Evolutionary conservation across 1,284 basidiomycete genomes (phyloP), one percentile per base, ranked within the genome.

Genomic region (Papiliotrema fonsecae): DNA sequence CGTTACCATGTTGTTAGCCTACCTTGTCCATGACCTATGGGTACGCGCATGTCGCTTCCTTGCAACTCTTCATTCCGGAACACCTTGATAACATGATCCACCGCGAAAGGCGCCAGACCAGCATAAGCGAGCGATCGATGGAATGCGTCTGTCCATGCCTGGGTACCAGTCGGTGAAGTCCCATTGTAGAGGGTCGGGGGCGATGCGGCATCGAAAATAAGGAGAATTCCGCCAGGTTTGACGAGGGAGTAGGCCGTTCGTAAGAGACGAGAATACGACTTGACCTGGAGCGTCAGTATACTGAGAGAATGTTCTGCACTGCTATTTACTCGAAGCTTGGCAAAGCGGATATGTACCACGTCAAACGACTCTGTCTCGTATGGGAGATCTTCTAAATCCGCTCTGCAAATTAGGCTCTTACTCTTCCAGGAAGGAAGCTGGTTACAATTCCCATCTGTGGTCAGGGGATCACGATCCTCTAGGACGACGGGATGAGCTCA

Each of bases 41-140:
- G 58, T 6, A 60, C 56, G 13, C 56, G 47, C 32, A 60, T 47
- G 27, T 56, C 51, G 39, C 43, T 53, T 6, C 56, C 58, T n/a
- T 48, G 50, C 16, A 60, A 37, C 4, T 56, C 38, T 30, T 48
- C 42, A 13, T 38, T 40, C 26, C 46, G 34, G n/a, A 51, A 49
- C 1, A 30, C 19, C n/a, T 28, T 38, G 16, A 56, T 55, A 39
- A 56, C 45, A 6, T 41, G 24, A 9, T 45, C 47, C 24, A 51
- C 31, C 30, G 41, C 46, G 46, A 59, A 54, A 21, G 46, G 50
- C 28, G 51, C 55, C 52, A 70, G 61, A 30, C 64, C 31, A 31
- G 61, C 42, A 37, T 55, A 56, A 67, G 72, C 48, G 70, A 74
- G 25, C 67, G 69, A 58, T 69, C 51, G 64, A 59, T 51, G 61